Evolutionary conservation across 495 filamentous ascomycete genomes (phyloP).

Genomic region (Staphylotrichum tortipilum): DNA sequence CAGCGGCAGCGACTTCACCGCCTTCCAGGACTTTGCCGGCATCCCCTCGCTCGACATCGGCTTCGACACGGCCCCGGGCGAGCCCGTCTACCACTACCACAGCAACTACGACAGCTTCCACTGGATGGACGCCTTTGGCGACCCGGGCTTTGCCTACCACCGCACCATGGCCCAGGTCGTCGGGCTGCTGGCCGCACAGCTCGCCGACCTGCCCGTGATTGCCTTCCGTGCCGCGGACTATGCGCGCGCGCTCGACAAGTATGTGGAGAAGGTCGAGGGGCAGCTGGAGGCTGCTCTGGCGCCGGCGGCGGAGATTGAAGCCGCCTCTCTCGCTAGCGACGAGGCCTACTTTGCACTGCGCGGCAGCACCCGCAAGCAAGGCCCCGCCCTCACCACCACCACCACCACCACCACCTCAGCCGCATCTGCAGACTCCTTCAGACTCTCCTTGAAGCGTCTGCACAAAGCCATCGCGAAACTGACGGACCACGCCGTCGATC

Average conservation of each 20-base stretch:
- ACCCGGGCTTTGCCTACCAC: slow-evolving; percentile 80
- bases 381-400: slow-evolving; percentile 29
- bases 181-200: slow-evolving; percentile 66
- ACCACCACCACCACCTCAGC: slow-evolving; percentile 35
- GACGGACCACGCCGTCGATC: slow-evolving; percentile 45
- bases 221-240: slow-evolving; percentile 72
- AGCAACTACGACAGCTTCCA: slow-evolving; percentile 90
- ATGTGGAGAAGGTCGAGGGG: slow-evolving; percentile 58
- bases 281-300: slow-evolving; percentile 40
- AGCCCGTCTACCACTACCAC: slow-evolving; percentile 66
- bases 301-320: slow-evolving; percentile 5
- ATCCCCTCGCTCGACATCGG: slow-evolving; percentile 78
- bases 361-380: slow-evolving; percentile 35
- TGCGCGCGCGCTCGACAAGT: slow-evolving; percentile 51
- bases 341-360: slow-evolving; percentile 42
- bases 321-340: slow-evolving; percentile 27
- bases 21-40: slow-evolving; percentile 88
- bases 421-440: slow-evolving; percentile 44
- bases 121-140: slow-evolving; percentile 77
- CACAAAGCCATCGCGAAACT: slow-evolving; percentile 46
- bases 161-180: slow-evolving; percentile 69
- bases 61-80: slow-evolving; percentile 49
- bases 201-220: slow-evolving; percentile 70
- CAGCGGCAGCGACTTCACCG: slow-evolving; percentile 78
- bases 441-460: slow-evolving; percentile 33